Evolutionary conservation across 2,329 filamentous ascomycete species (phyloP).

Genomic region (Beauveria asiatica): DNA sequence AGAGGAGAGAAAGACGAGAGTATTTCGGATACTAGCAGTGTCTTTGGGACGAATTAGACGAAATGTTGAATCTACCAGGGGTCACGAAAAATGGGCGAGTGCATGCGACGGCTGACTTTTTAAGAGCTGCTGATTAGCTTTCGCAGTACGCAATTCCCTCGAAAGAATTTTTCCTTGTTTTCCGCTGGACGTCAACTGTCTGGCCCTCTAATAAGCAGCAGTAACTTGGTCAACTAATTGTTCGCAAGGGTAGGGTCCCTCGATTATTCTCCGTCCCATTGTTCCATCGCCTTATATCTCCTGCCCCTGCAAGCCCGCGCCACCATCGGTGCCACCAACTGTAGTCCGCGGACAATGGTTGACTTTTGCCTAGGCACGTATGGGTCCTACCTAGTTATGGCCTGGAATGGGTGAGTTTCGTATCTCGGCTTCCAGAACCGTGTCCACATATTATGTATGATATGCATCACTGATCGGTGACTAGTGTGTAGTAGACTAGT

Average conservation of each 20-base stretch:
- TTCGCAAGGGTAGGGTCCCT: not conserved
- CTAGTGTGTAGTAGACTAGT: too few relatives aligned
- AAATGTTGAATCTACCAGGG: not conserved
- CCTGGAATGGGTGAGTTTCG: not conserved
- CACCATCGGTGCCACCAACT: not conserved
- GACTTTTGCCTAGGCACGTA: not conserved
- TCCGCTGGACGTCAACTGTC: slow-evolving; percentile 1
- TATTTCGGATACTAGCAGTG: too few relatives aligned
- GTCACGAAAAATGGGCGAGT: not conserved
- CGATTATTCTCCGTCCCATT: not conserved
- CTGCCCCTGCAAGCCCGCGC: not conserved
- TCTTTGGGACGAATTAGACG: not conserved
- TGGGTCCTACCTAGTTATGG: too few relatives aligned
- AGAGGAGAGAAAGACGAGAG: too few relatives aligned
- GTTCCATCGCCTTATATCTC: not conserved
- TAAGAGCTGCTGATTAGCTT: not conserved
- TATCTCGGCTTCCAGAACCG: not conserved
- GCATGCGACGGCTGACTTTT: not conserved
- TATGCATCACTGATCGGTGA: not conserved
- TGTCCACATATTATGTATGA: too few relatives aligned
- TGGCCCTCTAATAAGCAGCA: not conserved
- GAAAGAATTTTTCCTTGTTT: not conserved
- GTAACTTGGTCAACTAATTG: too few relatives aligned
- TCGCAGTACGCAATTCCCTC: not conserved
- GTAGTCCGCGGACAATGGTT: not conserved